Base-by-base conservation (phyloP, 2,329 filamentous ascomycete species). In the Epicoccum sorghinum region DNA sequence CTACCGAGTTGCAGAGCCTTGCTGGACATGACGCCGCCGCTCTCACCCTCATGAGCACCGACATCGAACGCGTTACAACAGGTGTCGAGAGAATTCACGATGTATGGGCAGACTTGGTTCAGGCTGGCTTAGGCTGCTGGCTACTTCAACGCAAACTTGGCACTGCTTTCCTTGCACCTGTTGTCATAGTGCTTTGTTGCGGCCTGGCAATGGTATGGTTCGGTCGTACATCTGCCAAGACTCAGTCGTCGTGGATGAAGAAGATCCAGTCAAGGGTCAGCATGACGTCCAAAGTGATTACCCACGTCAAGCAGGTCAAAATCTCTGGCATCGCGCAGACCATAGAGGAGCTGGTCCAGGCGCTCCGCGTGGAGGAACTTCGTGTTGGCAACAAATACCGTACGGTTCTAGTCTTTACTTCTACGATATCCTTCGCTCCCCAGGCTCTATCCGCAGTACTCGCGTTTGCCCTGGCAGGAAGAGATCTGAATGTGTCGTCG, bases 261-360 rank as follows among this genome's bases (percentile, higher is more conserved):
- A 55, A 42, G 3, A 66, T 71, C 13, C 62, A 73, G 33, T 60
- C 52, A 27, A 54, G 70, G 12, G 62, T 71, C 10, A 58, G 61
- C 18, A 48, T 63, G 10, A 73, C 69, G 1, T 53, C 68, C 4
- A 62, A 56, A 7, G 62, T 69, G 22, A 68, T 78, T 14, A 62
- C 66, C 1, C 67, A 66, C 33, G 75, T 79, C 66, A 79, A 77
- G 52, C 59, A 66, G 36, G 60, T 79, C 14, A 77, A 75, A 48
- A 74, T 78, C 39, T 69, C 70, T 1, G 76, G 75, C 4, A 60
- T 79, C 8, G 52, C 71, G 4, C 59, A 45, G 8, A 57, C 68
- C 3, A 54, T 77, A 1, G 64, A 64, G n/a, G 52, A 59, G 1
- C 52, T 70, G 2, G 62, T 79, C 2, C 73, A 78, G 45, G 51